Evolutionary conservation across 345 rosid genomes (phyloP).

Genomic region (Rhodomyrtus tomentosa): DNA sequence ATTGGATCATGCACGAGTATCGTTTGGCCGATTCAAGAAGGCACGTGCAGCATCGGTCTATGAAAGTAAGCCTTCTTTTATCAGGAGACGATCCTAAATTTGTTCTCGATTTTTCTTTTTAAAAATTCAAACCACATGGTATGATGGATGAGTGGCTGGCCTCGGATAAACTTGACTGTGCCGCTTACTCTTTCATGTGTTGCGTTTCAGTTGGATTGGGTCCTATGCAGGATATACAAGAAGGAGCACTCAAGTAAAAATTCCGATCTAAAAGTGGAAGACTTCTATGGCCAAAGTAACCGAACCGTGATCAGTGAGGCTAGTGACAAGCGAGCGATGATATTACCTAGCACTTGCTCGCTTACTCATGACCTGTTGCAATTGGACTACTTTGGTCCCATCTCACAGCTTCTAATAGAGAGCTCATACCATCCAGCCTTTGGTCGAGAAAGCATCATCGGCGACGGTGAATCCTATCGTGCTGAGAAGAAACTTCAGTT

Average conservation of each 20-base stretch:
- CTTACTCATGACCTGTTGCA: constrained; percentile 34
- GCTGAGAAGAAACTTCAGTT: constrained; percentile 10
- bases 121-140: too few species aligned
- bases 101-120: too few species aligned
- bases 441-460: constrained; percentile 12
- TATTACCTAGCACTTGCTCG: constrained; percentile 43
- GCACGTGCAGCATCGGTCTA: constrained; percentile 25
- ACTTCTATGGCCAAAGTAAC: not conserved
- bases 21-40: constrained; percentile 40
- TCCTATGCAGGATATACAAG: constrained; percentile 79
- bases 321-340: constrained; percentile 8
- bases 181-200: not conserved
- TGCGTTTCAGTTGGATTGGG: constrained; percentile 78
- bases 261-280: constrained; percentile 10
- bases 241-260: constrained; percentile 31
- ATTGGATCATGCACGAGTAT: constrained; percentile 97
- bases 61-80: constrained; percentile 25
- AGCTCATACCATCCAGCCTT: constrained; percentile 11
- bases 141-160: not conserved
- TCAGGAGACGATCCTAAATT: not conserved
- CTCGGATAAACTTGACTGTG: not conserved
- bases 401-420: constrained; percentile 37
- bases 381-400: constrained; percentile 45
- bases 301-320: not conserved
- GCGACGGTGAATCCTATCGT: not conserved